Evolutionary conservation across 345 rosid species (phyloP).

Genomic region (Arabidopsis thaliana): TAIR10.1 NC_003076.8:26087501-26088000

Average conservation of each 20-base stretch:
- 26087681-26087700: slow-evolving; percentile 77
- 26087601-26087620: slow-evolving; percentile 50
- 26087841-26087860: slow-evolving; percentile 17
- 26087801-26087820: slow-evolving; percentile 27
- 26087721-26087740: slow-evolving; percentile 67
- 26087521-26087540: neutral
- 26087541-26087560: neutral
- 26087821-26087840: slow-evolving; percentile 5
- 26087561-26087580: slow-evolving; percentile 1
- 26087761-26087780: slow-evolving; percentile 28
- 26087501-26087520: neutral
- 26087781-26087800: slow-evolving; percentile 82
- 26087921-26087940: slow-evolving; percentile 58
- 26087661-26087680: slow-evolving; percentile 61
- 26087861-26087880: neutral
- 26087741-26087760: slow-evolving; percentile 30
- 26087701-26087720: slow-evolving; percentile 85
- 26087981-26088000: slow-evolving; percentile 38
- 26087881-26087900: slow-evolving; percentile 62
- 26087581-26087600: slow-evolving; percentile 56
- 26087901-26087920: slow-evolving; percentile 71
- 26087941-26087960: slow-evolving; percentile 40
- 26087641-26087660: slow-evolving; percentile 63
- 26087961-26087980: slow-evolving; percentile 53
- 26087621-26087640: slow-evolving; percentile 71